Percentiles rank a stretch among this genome's conserved stretches.
Evolutionary conservation across 805 yeast species (phyloP).

Genomic region (Wickerhamiella alocasiicola): DNA sequence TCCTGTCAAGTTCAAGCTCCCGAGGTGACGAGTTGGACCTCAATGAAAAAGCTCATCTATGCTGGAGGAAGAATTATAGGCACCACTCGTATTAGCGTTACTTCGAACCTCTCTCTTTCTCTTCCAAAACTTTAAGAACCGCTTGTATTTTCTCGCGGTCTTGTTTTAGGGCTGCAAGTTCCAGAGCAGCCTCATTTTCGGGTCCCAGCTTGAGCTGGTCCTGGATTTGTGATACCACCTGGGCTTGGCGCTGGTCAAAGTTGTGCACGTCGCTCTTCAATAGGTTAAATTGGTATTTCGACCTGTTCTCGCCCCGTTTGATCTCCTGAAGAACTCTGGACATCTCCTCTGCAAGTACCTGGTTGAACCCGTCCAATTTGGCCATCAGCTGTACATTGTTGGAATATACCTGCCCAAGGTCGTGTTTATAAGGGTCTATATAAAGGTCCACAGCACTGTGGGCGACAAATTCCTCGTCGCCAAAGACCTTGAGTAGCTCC

Average conservation of each 20-base stretch:
- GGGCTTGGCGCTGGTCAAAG: constrained; percentile 18
- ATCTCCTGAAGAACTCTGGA: constrained; percentile 21
- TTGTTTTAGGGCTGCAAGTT: constrained; percentile 20
- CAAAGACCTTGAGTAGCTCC: constrained; percentile 19
- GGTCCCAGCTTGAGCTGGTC: constrained; percentile 10
- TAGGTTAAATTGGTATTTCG: constrained; percentile 27
- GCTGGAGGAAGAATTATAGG: too few species aligned
- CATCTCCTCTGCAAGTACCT: constrained; percentile 24
- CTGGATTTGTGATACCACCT: constrained; percentile 13
- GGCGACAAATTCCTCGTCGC: constrained; percentile 23
- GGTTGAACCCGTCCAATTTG: constrained; percentile 24
- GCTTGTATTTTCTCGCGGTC: constrained; percentile 21
- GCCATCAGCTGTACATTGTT: constrained; percentile 24
- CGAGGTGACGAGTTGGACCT: too few species aligned
- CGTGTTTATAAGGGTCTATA: constrained; percentile 13
- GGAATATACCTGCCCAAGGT: constrained; percentile 22
- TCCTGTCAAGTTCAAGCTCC: too few species aligned
- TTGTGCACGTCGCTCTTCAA: constrained; percentile 23
- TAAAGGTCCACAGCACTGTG: constrained; percentile 21
- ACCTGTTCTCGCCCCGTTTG: constrained; percentile 20
- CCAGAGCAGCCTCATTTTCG: constrained; percentile 14
- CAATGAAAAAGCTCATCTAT: too few species aligned
- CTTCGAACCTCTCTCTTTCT: neutral
- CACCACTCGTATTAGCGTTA: too few species aligned
- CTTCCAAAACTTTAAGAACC: constrained; percentile 20